Conservation (phyloP, 768 basidiomycete species). For the Leccinum rimulosum region DNA sequence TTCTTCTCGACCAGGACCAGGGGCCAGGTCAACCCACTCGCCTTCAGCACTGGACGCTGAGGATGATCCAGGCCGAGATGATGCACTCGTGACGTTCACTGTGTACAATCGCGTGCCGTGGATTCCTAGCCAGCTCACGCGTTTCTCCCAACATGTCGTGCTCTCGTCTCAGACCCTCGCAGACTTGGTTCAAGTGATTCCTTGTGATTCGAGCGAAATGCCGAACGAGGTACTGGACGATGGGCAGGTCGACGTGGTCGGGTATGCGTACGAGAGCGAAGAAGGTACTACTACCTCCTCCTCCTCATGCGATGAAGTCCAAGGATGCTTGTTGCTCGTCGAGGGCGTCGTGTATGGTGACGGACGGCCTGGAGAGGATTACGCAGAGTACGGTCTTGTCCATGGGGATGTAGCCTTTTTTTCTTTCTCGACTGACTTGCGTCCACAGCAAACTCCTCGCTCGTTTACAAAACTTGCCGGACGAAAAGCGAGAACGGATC, state of each 20-base stretch:
- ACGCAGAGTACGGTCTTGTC: conserved; percentile 47
- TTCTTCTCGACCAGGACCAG: background rate
- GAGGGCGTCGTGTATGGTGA: conserved; percentile 62
- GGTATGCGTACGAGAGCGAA: conserved; percentile 29
- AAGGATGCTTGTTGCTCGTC: conserved; percentile 56
- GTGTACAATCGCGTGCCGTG: conserved; percentile 61
- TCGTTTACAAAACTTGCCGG: conserved; percentile 33
- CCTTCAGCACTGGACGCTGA: background rate
- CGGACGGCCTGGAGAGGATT: conserved; percentile 46
- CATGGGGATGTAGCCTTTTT: background rate
- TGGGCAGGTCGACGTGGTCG: conserved; percentile 30
- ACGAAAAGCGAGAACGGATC: conserved; percentile 32
- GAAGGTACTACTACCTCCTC: background rate
- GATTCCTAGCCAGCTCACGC: conserved; percentile 56
- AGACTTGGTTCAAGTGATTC: conserved; percentile 57
- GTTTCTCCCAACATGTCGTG: conserved; percentile 66
- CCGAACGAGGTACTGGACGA: conserved; percentile 39
- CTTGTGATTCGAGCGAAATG: conserved; percentile 59
- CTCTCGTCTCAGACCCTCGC: conserved; percentile 71
- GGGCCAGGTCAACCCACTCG: background rate
- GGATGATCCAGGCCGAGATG: conserved; percentile 30
- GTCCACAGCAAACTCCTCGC: conserved; percentile 45
- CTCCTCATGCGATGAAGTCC: conserved; percentile 6
- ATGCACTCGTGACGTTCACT: conserved; percentile 58
- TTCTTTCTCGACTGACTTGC: background rate